Evolutionary conservation across 2,329 filamentous ascomycete genomes (phyloP), one percentile per base, ranked within the genome.

Genomic region (Penicillium thymicola): DNA sequence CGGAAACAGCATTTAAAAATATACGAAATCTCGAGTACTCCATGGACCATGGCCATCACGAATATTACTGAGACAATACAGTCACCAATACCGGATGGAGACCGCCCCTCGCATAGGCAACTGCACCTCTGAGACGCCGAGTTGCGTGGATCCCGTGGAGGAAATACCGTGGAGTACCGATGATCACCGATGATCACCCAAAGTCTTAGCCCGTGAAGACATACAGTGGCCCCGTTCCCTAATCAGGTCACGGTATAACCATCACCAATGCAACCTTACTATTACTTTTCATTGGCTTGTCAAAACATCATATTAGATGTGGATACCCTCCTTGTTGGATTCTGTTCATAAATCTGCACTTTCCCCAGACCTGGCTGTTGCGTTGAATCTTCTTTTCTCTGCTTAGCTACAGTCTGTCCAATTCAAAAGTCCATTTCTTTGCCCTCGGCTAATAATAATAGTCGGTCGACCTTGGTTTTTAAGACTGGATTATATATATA

Each of bases 341-440:
- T 32, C 38, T 18, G 47, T 58, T 64, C 47, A 61, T 65, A 63
- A 62, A 54, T 23, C 42, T 51, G 43, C 41, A 38, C 34, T 57
- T 57, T 55, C 57, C 57, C 57, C 54, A 30, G 58, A 34, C 53
- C 41, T 45, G 50, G 37, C 10, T 41, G 30, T 49, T n/a, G 2
- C 13, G 13, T 21, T 13, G 34, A n/a, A 37, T 48, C n/a, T 49
- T 37, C 40, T 62, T 51, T 50, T 49, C 9, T 53, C 48, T 52
- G n/a, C 46, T 30, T 41, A 52, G 13, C 16, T 28, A 5, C 4
- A 49, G 47, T 51, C 27, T 21, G 11, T 23, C 7, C 13, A 14
- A 21, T 27, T 43, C 21, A 36, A 21, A 21, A 27, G 18, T 13
- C 7, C 28, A 27, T 18, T 16, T 40, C 3, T 5, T 18, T 2